Base-by-base conservation (phyloP, 1,284 basidiomycete species). In the Moesziomyces globuligerus region DNA sequence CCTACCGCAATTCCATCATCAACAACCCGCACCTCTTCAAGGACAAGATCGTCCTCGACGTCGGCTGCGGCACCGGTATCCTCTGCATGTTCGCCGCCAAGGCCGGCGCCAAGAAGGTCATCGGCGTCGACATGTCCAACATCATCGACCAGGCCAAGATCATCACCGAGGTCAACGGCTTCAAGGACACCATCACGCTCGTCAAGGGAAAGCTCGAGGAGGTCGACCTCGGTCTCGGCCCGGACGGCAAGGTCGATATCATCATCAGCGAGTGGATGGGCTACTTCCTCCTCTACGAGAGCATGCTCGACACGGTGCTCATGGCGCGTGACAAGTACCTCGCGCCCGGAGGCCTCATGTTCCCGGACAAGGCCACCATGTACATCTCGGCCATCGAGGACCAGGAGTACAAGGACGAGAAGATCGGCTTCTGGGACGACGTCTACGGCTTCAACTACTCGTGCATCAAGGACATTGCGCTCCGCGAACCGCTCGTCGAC, bases 201-300 rank as follows among this genome's bases (percentile, higher is more conserved):
- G 90, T 98, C 79, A 98, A 98, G 85, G 95, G 95, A 69, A 99
- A 99, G 85, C 90, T 99, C 62, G 95, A 98, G 84, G 94, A 97
- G 53, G 86, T 89, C 23, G 85, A 77, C 61, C 82, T 58, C 87
- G 89, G 74, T 2, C 58, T 82, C 4, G 79, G 69, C 3, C 77
- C 76, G 1, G 65, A 72, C 28, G 78, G 77, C n/a, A 81, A 82
- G 69, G 80, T 81, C 81, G 96, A 99, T 83, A 96, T 99, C 84
- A 98, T 99, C 86, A 93, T 99, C 83, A 98, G 94, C 61, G 96
- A 99, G 84, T 96, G 93, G 93, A 96, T 96, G 93, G 93, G 93
- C 43, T 86, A 85, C 82, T 85, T 85, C 79, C 75, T 85, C 44
- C 88, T 98, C 23, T 99, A 98, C 86, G 96, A 99, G 84, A 95